These are phyloP conservation scores for Saprolegnia diclina DNA, from an alignment of 352 stramenopile species.

Conservation along the genomic window DNA sequence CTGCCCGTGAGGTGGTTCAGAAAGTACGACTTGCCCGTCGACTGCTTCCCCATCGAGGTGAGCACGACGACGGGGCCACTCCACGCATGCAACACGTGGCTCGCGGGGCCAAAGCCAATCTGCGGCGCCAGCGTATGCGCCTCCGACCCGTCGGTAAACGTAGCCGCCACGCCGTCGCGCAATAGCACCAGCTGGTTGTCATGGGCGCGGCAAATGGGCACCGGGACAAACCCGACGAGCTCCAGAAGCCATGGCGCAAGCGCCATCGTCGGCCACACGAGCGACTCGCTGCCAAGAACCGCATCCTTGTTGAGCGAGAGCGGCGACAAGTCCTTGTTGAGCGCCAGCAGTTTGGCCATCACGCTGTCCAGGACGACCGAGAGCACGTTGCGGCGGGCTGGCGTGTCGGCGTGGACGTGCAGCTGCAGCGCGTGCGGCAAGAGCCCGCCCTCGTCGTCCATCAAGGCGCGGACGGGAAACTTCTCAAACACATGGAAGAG, in stretches of 20 bases:
- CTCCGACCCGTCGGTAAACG: conserved; percentile 8
- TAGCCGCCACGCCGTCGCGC: conserved; percentile 36
- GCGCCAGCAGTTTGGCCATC: conserved; percentile 45
- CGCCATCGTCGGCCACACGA: conserved; percentile 30
- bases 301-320: conserved; percentile 27
- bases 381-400: not conserved
- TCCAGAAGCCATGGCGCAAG: conserved; percentile 27
- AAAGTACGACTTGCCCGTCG: conserved; percentile 75
- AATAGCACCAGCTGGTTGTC: conserved; percentile 52
- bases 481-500: conserved; percentile 51
- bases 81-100: conserved; percentile 12
- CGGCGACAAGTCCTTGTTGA: conserved; percentile 54
- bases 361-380: conserved; percentile 34
- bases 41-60: conserved; percentile 59
- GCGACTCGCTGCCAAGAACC: conserved; percentile 28
- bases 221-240: conserved; percentile 57
- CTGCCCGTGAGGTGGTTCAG: conserved; percentile 68
- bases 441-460: not conserved
- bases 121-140: conserved; percentile 5
- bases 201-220: conserved; percentile 68
- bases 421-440: not conserved
- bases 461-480: conserved; percentile 35
- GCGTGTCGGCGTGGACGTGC: not conserved
- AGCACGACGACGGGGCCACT: conserved; percentile 27
- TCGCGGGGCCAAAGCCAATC: conserved; percentile 28